Evolutionary conservation across 1,284 basidiomycete genomes (phyloP).

Genomic region (Ganoderma sinense): DNA sequence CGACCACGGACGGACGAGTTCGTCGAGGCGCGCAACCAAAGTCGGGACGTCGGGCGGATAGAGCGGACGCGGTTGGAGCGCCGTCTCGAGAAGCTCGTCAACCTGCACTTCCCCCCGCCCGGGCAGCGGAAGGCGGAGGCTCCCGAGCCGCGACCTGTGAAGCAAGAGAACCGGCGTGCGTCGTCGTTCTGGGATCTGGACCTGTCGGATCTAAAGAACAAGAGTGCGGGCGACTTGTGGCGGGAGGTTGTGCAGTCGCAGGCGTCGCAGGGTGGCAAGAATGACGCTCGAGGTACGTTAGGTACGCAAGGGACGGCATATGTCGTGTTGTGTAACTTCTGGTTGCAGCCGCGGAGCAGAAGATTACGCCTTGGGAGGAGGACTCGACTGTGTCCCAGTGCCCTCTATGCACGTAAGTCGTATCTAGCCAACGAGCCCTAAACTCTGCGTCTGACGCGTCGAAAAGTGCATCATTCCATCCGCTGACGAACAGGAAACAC

Average conservation of each 20-base stretch:
- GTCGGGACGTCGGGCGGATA: constrained; percentile 68
- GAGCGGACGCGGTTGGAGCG: constrained; percentile 85
- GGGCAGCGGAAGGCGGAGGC: constrained; percentile 36
- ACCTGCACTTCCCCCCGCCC: constrained; percentile 77
- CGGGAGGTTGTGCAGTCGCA: constrained; percentile 60
- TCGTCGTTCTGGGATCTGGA: constrained; percentile 77
- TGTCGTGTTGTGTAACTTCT: constrained; percentile 13
- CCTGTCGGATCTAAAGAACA: constrained; percentile 55
- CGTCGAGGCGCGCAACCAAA: constrained; percentile 59
- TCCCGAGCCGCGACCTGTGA: constrained; percentile 26
- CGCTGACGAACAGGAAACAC: constrained; percentile 93
- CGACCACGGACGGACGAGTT: constrained; percentile 83
- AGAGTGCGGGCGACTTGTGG: constrained; percentile 71
- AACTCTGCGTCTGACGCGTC: constrained; percentile 3
- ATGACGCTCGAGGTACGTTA: constrained; percentile 62
- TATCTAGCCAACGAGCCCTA: background rate
- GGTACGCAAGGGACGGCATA: constrained; percentile 17
- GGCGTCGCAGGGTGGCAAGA: constrained; percentile 50
- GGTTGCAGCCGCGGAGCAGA: constrained; percentile 80
- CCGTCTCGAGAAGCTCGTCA: constrained; percentile 86
- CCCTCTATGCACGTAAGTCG: constrained; percentile 83
- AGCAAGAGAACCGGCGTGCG: constrained; percentile 48
- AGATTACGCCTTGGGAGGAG: constrained; percentile 95
- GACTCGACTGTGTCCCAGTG: constrained; percentile 82
- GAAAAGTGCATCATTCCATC: constrained; percentile 81